Evolutionary conservation across 2,329 filamentous ascomycete species (phyloP).

Genomic region (Diaporthe citri): DNA sequence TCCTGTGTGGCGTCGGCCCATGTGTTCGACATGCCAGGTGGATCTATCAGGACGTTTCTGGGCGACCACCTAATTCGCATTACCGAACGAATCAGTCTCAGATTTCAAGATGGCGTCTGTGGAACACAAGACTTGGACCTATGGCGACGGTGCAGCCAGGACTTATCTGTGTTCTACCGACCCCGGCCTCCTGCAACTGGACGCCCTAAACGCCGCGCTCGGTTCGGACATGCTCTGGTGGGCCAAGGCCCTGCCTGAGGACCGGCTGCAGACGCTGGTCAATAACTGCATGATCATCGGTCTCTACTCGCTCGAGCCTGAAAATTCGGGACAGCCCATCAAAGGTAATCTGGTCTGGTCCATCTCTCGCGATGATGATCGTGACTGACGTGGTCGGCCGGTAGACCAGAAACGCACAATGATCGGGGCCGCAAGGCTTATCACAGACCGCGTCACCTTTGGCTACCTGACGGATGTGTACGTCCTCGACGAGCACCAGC

Average conservation of each 20-base stretch:
- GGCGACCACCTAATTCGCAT: not conserved
- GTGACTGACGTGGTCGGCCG: not conserved
- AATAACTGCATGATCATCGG: constrained; percentile 71
- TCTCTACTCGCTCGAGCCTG: constrained; percentile 58
- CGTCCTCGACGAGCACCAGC: constrained; percentile 69
- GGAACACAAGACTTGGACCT: constrained; percentile 59
- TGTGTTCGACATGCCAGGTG: too few species aligned
- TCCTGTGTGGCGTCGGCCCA: not conserved
- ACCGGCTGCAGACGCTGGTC: constrained; percentile 63
- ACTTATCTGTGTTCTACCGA: constrained; percentile 74
- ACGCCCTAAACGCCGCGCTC: constrained; percentile 68
- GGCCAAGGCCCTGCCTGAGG: constrained; percentile 64
- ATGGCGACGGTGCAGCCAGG: constrained; percentile 47
- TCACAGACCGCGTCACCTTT: constrained; percentile 78
- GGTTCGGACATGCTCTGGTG: constrained; percentile 71
- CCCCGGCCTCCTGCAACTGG: constrained; percentile 64
- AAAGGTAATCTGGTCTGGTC: not conserved
- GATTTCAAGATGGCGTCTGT: not conserved
- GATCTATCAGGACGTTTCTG: not conserved
- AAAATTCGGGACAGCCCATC: constrained; percentile 40
- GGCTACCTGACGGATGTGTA: constrained; percentile 80
- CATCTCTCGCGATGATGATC: not conserved
- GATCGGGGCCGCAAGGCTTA: constrained; percentile 71
- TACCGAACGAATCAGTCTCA: not conserved
- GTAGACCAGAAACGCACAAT: constrained; percentile 39